Base-by-base conservation (phyloP, 371 early-diverging fungal species). In the Catenaria anguillulae region DNA sequence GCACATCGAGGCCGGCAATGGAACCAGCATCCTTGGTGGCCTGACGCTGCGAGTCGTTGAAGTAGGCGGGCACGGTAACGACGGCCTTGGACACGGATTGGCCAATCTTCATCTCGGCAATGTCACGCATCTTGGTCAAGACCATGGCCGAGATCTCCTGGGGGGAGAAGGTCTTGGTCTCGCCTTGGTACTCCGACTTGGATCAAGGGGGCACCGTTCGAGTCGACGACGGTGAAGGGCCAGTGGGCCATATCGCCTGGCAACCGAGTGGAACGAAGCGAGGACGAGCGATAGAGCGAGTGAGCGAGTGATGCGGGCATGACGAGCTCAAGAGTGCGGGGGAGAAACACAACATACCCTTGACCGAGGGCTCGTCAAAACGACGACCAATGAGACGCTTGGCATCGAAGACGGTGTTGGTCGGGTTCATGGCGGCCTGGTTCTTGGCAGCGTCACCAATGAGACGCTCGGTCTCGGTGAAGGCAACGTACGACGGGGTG, bases 81-180 rank as follows among this genome's bases (percentile, higher is more conserved):
- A 97, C 96, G 64, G 93, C 92, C 72, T 89, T 84, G 68, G 72
- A 78, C 67, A 95, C 86, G 68, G 78, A 80, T 71, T 75, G 76
- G 63, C 87, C 88, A 65, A 93, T 80, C 75, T 87, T 85, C 33
- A 84, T 84, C 74, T 93, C 90, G 69, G 88, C 89, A 62, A 82
- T 87, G 72, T 88, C 87, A 79, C 88, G 90, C 88, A 96, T 86
- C 83, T 90, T 88, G 71, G 79, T 69, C 58, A 95, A 81, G 61
- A 94, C 85, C 88, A 91, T 88, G 72, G 90, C 79, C 10, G 90
- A 90, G 71, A 92, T 87, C 77, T 91, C 88, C 77, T 90, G 89
- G 55, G 95, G 92, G 65, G 89, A 81, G 80, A 85, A 90, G 56
- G 76, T 70, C 78, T 87, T 82, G 74, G 74, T 83, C 78, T 88